Percentiles rank a stretch among this genome's conserved stretches.
These are phyloP conservation scores for Gnaphalium uliginosum DNA, from an alignment of 129 eudicot genomes.

Conservation along the genomic window DNA sequence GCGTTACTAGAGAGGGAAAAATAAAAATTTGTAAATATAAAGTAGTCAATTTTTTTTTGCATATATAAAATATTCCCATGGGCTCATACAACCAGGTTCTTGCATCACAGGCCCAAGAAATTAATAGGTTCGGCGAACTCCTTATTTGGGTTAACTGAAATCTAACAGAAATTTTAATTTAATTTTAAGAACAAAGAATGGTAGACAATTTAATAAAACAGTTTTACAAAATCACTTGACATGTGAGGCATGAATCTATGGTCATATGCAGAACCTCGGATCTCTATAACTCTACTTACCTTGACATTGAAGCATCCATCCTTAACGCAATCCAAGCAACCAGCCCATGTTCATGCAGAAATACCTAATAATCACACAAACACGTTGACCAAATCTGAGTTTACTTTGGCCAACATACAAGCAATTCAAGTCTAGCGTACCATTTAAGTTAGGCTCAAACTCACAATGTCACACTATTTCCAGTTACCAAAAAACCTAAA, in stretches of 20 bases:
- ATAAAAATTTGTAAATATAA: too few species aligned
- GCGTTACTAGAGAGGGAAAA: too few species aligned
- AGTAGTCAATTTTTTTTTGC: too few species aligned
- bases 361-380: conserved; percentile 46
- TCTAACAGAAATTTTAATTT: too few species aligned
- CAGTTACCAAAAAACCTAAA: conserved; percentile 30
- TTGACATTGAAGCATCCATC: conserved; percentile 32
- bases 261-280: not conserved
- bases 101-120: conserved; percentile 3
- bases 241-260: not conserved
- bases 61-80: too few species aligned
- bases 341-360: conserved; percentile 52
- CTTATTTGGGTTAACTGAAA: not conserved
- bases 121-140: not conserved
- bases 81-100: too few species aligned
- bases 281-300: conserved; percentile 10
- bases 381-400: conserved; percentile 42
- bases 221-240: too few species aligned
- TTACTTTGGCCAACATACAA: conserved; percentile 29
- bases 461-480: conserved; percentile 30
- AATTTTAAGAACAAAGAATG: too few species aligned
- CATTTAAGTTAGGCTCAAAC: conserved; percentile 49
- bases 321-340: conserved; percentile 22
- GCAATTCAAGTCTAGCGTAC: conserved; percentile 28
- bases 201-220: too few species aligned